These are phyloP conservation scores for Colletotrichum orbiculare DNA, from an alignment of 2,329 filamentous ascomycete genomes.

Conservation along the genomic window DNA sequence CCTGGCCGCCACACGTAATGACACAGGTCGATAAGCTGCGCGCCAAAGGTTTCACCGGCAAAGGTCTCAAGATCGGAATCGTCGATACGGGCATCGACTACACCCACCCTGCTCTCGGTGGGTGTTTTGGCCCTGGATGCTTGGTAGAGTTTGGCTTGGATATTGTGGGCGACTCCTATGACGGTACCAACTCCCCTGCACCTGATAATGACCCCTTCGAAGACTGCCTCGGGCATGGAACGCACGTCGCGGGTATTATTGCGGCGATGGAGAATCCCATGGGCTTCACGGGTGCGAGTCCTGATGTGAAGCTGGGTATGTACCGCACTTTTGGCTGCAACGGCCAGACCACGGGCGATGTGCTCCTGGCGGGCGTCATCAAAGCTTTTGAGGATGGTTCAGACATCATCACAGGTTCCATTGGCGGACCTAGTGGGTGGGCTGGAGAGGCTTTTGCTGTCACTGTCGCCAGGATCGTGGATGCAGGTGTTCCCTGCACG, in stretches of 20 bases:
- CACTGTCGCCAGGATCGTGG: constrained; percentile 63
- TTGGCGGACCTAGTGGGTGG: constrained; percentile 63
- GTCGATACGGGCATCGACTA: constrained; percentile 62
- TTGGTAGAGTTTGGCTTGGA: constrained; percentile 57
- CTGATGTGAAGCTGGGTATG: constrained; percentile 50
- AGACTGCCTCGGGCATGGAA: constrained; percentile 54
- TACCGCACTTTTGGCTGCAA: constrained; percentile 52
- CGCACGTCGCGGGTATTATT: constrained; percentile 58
- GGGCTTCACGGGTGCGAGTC: constrained; percentile 53
- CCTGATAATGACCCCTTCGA: constrained; percentile 54
- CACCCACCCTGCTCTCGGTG: constrained; percentile 57
- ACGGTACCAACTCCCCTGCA: constrained; percentile 42
- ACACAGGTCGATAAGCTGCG: constrained; percentile 66
- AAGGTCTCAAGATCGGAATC: constrained; percentile 63
- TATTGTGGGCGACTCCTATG: constrained; percentile 52
- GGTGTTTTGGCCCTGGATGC: constrained; percentile 58
- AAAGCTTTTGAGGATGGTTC: constrained; percentile 52
- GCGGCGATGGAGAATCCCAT: constrained; percentile 51
- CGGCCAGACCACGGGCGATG: constrained; percentile 47
- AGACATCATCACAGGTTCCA: constrained; percentile 66
- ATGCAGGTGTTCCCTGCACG: constrained; percentile 63
- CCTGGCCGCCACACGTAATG: constrained; percentile 62
- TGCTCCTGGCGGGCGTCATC: constrained; percentile 52
- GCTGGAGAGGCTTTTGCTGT: constrained; percentile 61
- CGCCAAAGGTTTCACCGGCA: constrained; percentile 59